Conservation (phyloP, 164 flowering plant genomes). For the Tetracentron sinense region DNA sequence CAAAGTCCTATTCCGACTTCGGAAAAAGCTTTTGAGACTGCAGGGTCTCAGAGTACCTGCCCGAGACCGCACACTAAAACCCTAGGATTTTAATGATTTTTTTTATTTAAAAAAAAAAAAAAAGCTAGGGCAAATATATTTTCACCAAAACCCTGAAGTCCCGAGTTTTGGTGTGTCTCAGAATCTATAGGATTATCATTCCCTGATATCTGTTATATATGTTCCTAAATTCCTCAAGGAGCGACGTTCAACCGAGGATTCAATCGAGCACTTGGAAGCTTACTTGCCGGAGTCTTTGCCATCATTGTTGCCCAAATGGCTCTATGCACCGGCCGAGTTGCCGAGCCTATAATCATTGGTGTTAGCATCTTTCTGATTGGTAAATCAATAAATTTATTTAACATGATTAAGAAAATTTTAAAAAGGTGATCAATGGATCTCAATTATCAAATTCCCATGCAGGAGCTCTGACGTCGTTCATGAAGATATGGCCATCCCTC, state of each 20-base stretch:
- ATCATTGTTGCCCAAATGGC: slow-evolving; percentile 54
- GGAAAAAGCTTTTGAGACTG: no score
- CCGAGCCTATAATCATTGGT: slow-evolving; percentile 65
- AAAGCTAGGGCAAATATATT: no score
- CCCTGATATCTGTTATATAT: background rate
- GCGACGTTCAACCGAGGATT: slow-evolving; percentile 78
- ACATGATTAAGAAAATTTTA: no score
- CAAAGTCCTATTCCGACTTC: no score
- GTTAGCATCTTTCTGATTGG: slow-evolving; percentile 72
- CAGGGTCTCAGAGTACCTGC: no score
- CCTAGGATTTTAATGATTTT: no score
- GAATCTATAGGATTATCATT: background rate
- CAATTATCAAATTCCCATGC: no score
- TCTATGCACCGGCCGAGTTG: slow-evolving; percentile 36
- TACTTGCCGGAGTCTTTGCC: slow-evolving; percentile 74
- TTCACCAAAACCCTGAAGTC: no score
- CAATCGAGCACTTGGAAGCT: slow-evolving; percentile 84
- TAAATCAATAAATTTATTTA: slow-evolving; percentile 6
- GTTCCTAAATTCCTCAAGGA: slow-evolving; percentile 33
- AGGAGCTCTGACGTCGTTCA: slow-evolving; percentile 70
- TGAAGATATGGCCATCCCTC: slow-evolving; percentile 79
- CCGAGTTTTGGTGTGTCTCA: no score
- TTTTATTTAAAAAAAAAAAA: no score
- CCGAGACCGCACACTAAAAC: no score
- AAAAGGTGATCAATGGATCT: no score